These are phyloP conservation scores for Tuber umbilicatum DNA, from an alignment of 495 filamentous ascomycete genomes.

Conservation along the genomic window DNA sequence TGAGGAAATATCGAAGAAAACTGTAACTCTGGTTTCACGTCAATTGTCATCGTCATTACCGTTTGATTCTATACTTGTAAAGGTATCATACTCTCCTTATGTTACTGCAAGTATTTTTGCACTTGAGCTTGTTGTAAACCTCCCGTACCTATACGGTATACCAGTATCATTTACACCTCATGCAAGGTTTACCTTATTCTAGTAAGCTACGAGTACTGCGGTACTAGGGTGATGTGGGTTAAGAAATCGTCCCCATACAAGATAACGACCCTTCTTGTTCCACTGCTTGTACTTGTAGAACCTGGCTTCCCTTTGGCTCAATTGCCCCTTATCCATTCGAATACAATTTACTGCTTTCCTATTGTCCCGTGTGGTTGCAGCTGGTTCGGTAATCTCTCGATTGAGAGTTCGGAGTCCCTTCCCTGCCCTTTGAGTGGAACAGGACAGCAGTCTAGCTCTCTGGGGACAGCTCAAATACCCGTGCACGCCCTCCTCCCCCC, in stretches of 20 bases:
- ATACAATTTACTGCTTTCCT: background rate
- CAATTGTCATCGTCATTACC: conserved; percentile 3
- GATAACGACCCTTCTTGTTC: background rate
- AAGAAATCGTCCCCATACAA: background rate
- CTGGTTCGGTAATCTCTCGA: conserved; percentile 38
- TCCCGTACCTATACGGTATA: background rate
- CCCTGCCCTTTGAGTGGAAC: conserved; percentile 9
- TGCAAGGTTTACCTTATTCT: background rate
- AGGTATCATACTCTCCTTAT: background rate
- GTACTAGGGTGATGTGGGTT: background rate
- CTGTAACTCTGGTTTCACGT: background rate
- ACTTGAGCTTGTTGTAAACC: background rate
- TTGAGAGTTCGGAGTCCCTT: conserved; percentile 24
- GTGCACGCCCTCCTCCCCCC: conserved; percentile 10
- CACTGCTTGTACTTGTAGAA: background rate
- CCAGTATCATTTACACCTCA: background rate
- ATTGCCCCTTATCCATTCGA: conserved; percentile 3
- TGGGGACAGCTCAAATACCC: conserved; percentile 36
- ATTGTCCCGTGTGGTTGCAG: conserved; percentile 14
- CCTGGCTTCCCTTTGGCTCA: background rate
- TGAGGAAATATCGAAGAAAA: conserved; percentile 1
- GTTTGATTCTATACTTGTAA: background rate
- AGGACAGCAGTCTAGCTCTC: conserved; percentile 7
- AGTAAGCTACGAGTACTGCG: no score
- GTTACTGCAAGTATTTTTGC: no score